phyloP scores from a whole-genome alignment of 768 basidiomycete genomes.

The Phylloporus arenicola region DNA sequence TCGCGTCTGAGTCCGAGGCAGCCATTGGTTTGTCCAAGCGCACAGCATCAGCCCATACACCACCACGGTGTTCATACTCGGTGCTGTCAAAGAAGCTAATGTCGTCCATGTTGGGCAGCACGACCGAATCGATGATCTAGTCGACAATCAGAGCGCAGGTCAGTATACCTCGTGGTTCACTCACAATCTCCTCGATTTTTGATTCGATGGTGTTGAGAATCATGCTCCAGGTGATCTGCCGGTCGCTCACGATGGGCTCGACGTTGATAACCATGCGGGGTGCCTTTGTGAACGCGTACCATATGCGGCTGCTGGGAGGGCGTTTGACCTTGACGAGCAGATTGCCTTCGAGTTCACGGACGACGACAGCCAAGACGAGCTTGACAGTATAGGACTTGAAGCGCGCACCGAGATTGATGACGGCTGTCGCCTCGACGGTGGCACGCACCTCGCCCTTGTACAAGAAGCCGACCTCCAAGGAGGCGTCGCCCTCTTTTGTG shows the following conservation, averaged over 20 bases:
- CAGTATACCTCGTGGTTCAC: constrained; percentile 22
- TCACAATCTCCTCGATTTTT: constrained; percentile 79
- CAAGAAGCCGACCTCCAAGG: constrained; percentile 77
- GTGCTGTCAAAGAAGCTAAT: constrained; percentile 89
- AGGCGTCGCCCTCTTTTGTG: constrained; percentile 88
- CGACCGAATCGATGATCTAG: constrained; percentile 90
- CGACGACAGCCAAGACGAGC: constrained; percentile 79
- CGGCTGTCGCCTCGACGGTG: constrained; percentile 84
- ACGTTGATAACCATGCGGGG: constrained; percentile 87
- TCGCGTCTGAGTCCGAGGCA: constrained; percentile 4
- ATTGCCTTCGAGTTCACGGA: constrained; percentile 90
- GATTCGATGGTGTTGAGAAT: constrained; percentile 87
- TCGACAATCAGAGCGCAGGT: constrained; percentile 63
- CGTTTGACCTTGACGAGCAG: constrained; percentile 83
- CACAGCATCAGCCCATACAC: constrained; percentile 80
- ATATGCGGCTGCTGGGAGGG: constrained; percentile 93
- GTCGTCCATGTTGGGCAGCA: constrained; percentile 98
- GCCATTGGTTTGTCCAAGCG: constrained; percentile 34
- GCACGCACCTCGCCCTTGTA: constrained; percentile 89
- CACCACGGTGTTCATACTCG: constrained; percentile 64
- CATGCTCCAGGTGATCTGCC: constrained; percentile 93
- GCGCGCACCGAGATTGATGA: constrained; percentile 74
- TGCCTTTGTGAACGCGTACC: constrained; percentile 86
- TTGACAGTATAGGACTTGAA: constrained; percentile 91
- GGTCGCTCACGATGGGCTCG: constrained; percentile 89